Base-by-base conservation (phyloP, 2,329 filamentous ascomycete species). In the Ilyonectria mors-panacis region DNA sequence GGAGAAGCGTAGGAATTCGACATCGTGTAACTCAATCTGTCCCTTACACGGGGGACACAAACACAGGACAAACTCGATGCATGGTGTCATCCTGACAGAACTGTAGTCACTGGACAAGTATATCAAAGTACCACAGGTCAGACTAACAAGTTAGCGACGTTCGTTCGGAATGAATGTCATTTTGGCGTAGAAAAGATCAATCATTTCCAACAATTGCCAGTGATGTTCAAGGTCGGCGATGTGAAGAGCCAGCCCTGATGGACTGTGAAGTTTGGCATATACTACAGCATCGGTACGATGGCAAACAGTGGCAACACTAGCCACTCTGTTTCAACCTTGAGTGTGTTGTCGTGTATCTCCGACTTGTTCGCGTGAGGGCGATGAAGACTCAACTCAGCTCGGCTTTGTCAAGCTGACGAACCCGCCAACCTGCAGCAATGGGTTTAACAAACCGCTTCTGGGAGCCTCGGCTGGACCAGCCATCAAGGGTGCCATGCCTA, bases 331-430 rank as follows among this genome's bases (percentile, higher is more conserved):
- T 67, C 48, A 42, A 65, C 61, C 56, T 64, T 62, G 57, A 63
- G 33, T n/a, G 59, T 30, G 13, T 19, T 47, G 30, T 57, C 9
- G 67, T 73, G 60, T 63, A 65, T 17, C 65, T 26, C 70, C 60
- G 59, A 54, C 66, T 59, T 30, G 15, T 63, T 68, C 66, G 55
- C 66, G 53, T 59, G 53, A 71, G 55, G 23, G 35, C 57, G 48
- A 60, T 19, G 51, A 39, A 54, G 48, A 30, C 39, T 45, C 70
- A 50, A 51, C n/a, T 53, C 50, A 7, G 30, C 47, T 47, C 55
- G 66, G 54, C 48, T 74, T 71, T 70, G 63, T 74, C 69, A 73
- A 69, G 65, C 63, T 71, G 72, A 63, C 68, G 66, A 61, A 66
- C 44, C 42, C 55, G 44, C 62, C 53, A 59, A 50, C 53, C 33